These are phyloP conservation scores for Kwoniella shivajii DNA, from an alignment of 1,284 basidiomycete genomes.

Conservation along the genomic window DNA sequence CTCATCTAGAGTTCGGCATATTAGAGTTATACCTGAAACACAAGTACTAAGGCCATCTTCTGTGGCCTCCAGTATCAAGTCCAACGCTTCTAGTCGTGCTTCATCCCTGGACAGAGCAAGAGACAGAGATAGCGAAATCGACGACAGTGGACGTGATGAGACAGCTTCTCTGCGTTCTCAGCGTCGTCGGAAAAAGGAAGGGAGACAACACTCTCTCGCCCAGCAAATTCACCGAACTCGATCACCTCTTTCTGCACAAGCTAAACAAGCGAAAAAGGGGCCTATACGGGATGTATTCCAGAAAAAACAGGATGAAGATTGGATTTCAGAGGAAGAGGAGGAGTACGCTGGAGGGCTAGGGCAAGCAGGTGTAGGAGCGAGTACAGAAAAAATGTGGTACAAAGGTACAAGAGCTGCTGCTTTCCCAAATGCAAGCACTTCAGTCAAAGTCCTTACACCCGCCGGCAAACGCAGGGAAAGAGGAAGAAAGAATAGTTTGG, in stretches of 20 bases:
- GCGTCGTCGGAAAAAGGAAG: constrained; percentile 19
- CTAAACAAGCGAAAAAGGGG: constrained; percentile 22
- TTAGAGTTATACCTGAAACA: constrained; percentile 46
- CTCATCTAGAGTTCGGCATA: constrained; percentile 44
- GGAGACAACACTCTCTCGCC: constrained; percentile 27
- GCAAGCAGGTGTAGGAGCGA: constrained; percentile 30
- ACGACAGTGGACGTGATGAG: constrained; percentile 38
- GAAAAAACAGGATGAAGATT: constrained; percentile 44
- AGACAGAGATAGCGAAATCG: constrained; percentile 30
- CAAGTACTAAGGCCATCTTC: constrained; percentile 38
- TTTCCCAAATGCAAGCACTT: constrained; percentile 6
- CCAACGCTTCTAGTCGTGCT: constrained; percentile 37
- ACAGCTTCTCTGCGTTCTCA: constrained; percentile 26
- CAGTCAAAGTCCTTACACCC: constrained; percentile 3
- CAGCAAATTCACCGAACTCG: constrained; percentile 34
- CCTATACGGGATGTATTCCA: constrained; percentile 56
- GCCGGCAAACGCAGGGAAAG: constrained; percentile 4
- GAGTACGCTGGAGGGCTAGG: constrained; percentile 53
- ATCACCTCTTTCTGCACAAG: constrained; percentile 20
- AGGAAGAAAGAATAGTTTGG: constrained; percentile 13
- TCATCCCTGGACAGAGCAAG: constrained; percentile 27
- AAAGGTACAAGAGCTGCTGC: constrained; percentile 15
- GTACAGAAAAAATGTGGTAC: constrained; percentile 10
- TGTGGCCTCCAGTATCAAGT: constrained; percentile 41
- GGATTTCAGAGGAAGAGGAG: constrained; percentile 55